A percentile compares a stretch with the other conserved stretches of the same genome.
Evolutionary conservation across 2,329 filamentous ascomycete species (phyloP).

Genomic region (Teratosphaeria gauchensis): DNA sequence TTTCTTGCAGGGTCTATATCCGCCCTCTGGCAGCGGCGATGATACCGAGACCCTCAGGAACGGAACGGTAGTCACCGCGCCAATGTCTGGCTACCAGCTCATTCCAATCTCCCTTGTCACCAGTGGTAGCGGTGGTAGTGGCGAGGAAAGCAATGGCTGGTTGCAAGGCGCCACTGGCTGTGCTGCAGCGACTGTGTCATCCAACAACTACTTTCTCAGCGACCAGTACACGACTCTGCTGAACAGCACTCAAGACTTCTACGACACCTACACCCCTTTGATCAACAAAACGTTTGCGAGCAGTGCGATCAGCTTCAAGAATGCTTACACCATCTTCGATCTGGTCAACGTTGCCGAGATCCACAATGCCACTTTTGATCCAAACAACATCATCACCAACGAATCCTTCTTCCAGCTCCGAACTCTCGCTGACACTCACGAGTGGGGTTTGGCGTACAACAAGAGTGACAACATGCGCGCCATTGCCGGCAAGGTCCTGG

Average conservation of each 20-base stretch:
- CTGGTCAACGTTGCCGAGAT: constrained; percentile 53
- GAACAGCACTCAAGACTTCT: constrained; percentile 44
- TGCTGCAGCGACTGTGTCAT: constrained; percentile 46
- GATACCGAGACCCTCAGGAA: constrained; percentile 59
- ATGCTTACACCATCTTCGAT: constrained; percentile 55
- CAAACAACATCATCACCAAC: constrained; percentile 49
- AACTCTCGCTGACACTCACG: constrained; percentile 67
- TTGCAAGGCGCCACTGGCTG: constrained; percentile 49
- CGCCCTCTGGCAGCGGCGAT: constrained; percentile 51
- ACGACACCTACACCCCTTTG: constrained; percentile 41
- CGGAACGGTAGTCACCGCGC: constrained; percentile 54
- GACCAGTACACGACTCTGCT: constrained; percentile 40
- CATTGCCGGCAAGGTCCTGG: constrained; percentile 39
- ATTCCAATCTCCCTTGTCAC: constrained; percentile 62
- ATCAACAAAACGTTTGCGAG: constrained; percentile 44
- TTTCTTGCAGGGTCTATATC: constrained; percentile 81
- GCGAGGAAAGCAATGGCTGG: constrained; percentile 49
- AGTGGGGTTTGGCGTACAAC: constrained; percentile 79
- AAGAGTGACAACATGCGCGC: constrained; percentile 39
- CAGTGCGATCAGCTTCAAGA: constrained; percentile 46
- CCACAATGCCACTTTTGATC: constrained; percentile 52
- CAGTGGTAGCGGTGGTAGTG: constrained; percentile 51
- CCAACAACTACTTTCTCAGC: constrained; percentile 49
- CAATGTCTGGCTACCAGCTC: constrained; percentile 73
- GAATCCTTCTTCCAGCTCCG: constrained; percentile 53